These are phyloP conservation scores for Paratinospora sagittata DNA, from an alignment of 164 flowering plant genomes.

Conservation along the genomic window DNA sequence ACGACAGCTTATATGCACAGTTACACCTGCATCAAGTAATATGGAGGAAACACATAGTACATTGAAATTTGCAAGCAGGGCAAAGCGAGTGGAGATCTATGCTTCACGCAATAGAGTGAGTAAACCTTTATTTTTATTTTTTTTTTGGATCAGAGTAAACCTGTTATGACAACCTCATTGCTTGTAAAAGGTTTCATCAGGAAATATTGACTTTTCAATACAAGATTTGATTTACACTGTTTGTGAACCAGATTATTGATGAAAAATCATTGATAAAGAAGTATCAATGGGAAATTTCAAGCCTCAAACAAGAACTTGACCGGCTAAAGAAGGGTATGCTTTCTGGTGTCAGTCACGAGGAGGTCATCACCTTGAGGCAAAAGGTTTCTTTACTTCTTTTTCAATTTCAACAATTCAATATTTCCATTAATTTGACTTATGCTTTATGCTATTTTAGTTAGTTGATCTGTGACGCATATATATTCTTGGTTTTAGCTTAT, in stretches of 20 bases:
- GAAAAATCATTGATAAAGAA: constrained; percentile 97
- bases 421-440: neutral
- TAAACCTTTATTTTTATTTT: constrained; percentile 13
- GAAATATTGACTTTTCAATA: neutral
- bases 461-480: neutral
- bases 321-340: constrained; percentile 82
- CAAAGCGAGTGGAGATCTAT: constrained; percentile 92
- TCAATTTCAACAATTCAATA: neutral
- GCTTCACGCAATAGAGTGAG: constrained; percentile 96
- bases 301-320: constrained; percentile 81
- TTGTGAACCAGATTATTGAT: constrained; percentile 73
- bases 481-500: neutral
- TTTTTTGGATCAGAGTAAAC: neutral
- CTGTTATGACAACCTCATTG: neutral
- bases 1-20: constrained; percentile 88
- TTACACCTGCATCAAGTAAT: constrained; percentile 96
- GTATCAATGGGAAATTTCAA: constrained; percentile 89
- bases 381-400: constrained; percentile 39
- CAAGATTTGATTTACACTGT: neutral
- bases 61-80: constrained; percentile 94
- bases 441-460: neutral
- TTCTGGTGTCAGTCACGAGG: constrained; percentile 77
- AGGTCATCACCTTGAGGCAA: constrained; percentile 74
- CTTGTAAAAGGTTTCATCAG: neutral
- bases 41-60: constrained; percentile 99